Percentiles rank a stretch among this genome's conserved stretches.
phyloP scores from a whole-genome alignment of 176 grass and related monocot species.

The Oropetium thomaeum region DNA sequence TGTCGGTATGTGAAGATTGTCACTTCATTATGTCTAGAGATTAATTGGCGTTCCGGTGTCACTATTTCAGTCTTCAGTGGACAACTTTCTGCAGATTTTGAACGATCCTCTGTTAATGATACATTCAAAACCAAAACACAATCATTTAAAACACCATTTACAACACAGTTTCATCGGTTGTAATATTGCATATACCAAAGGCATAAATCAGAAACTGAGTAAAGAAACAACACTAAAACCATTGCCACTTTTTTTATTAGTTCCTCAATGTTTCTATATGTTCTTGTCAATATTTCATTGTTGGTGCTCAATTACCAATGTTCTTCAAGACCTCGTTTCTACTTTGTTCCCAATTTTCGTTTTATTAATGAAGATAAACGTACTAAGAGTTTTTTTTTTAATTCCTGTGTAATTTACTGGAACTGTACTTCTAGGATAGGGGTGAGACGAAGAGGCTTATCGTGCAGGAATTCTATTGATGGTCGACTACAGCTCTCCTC shows the following conservation, averaged over 20 bases:
- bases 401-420: background rate
- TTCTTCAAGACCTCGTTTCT: background rate
- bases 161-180: no score
- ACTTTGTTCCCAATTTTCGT: background rate
- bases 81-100: slow-evolving; percentile 36
- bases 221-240: no score
- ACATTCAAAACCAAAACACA: slow-evolving; percentile 10
- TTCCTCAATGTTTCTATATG: background rate
- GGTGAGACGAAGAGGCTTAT: background rate
- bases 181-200: no score
- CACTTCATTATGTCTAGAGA: slow-evolving; percentile 18
- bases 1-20: slow-evolving; percentile 53
- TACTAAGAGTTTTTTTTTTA: background rate
- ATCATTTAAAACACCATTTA: no score
- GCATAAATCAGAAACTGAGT: no score
- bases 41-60: slow-evolving; percentile 1
- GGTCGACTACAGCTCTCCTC: background rate
- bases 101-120: slow-evolving; percentile 4
- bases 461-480: background rate
- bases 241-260: background rate
- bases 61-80: slow-evolving; percentile 28
- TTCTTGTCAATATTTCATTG: background rate
- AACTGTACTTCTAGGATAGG: background rate
- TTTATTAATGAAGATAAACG: background rate
- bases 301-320: background rate